Conservation (phyloP, 208 protist genomes). For the Acanthamoeba royreba region DNA sequence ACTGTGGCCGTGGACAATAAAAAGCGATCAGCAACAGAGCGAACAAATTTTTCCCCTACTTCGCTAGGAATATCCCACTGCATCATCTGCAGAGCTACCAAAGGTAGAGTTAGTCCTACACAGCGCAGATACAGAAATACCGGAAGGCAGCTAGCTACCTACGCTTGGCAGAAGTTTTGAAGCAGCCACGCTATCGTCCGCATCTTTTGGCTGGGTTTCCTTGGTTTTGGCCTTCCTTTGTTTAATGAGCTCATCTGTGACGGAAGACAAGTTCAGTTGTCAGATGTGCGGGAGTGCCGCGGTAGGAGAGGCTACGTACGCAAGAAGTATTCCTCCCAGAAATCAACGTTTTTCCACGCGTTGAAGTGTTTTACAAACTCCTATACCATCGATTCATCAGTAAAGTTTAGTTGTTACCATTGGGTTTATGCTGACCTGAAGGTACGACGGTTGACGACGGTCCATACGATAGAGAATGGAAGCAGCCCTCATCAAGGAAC, state of each 20-base stretch:
- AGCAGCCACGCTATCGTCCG: not conserved
- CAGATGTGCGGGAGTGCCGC: too few relatives aligned
- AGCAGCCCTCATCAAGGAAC: not conserved
- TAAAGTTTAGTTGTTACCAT: too few relatives aligned
- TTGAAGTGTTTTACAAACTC: constrained; percentile 4
- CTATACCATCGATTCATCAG: not conserved
- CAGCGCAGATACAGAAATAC: not conserved
- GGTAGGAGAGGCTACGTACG: too few relatives aligned
- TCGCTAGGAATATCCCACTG: not conserved
- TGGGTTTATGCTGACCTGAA: too few relatives aligned
- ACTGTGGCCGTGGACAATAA: not conserved
- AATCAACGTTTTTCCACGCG: not conserved
- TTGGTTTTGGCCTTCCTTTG: not conserved
- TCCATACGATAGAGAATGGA: not conserved
- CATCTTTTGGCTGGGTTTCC: not conserved
- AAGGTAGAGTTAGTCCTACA: not conserved
- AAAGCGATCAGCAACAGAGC: not conserved
- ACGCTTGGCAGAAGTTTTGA: not conserved
- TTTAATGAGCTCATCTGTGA: not conserved
- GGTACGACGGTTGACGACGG: not conserved
- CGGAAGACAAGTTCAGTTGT: too few relatives aligned
- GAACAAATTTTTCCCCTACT: not conserved
- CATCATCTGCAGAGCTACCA: not conserved
- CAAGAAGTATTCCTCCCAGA: constrained; percentile 23
- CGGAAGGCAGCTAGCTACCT: not conserved